Evolutionary conservation across 805 yeast genomes (phyloP), one percentile per base, ranked within the genome.

Genomic region (Yarrowia sp.): DNA sequence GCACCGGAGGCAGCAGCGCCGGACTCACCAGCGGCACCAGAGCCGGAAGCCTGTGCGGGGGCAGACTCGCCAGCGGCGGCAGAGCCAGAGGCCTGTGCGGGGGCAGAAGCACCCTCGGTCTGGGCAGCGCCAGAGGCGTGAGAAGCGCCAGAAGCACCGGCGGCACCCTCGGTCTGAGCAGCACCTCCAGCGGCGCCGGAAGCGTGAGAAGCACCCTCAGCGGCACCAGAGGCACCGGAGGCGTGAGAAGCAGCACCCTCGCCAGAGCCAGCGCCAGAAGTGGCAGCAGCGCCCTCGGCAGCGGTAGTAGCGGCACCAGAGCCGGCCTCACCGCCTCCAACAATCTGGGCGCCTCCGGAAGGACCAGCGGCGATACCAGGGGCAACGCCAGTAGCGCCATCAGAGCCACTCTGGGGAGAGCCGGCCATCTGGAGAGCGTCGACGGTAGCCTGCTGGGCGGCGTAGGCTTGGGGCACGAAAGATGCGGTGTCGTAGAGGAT

Each of bases 341-440:
- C 72, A 64, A 75, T 61, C 67, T 77, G 78, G 71, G 75, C 71
- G 67, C 76, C 75, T 61, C 77, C 73, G 63, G 71, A 66, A 64
- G 72, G 74, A 51, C 76, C 72, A 65, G 76, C 77, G 41, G 73
- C 75, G 43, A 69, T 71, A 58, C 71, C 68, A n/a, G 73, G 32
- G 15, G 74, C 65, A 22, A 47, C 36, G 17, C 66, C 66, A 11
- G 48, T 45, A 8, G 73, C 53, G 18, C 53, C 35, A 14, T 65
- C 66, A 36, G 55, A 22, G 33, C 67, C 61, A 14, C 65, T 45
- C 58, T 18, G 60, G 53, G 65, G 65, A 28, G 67, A 39, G 44
- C 65, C 66, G 45, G 66, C 41, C 28, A 55, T 66, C 31, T 45
- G 61, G 35, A 58, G 39, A 42, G 57, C 61, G 43, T 66, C 62